These are phyloP conservation scores for Nannizziopsis arthrosporioides DNA, from an alignment of 2,329 filamentous ascomycete genomes.

Conservation along the genomic window DNA sequence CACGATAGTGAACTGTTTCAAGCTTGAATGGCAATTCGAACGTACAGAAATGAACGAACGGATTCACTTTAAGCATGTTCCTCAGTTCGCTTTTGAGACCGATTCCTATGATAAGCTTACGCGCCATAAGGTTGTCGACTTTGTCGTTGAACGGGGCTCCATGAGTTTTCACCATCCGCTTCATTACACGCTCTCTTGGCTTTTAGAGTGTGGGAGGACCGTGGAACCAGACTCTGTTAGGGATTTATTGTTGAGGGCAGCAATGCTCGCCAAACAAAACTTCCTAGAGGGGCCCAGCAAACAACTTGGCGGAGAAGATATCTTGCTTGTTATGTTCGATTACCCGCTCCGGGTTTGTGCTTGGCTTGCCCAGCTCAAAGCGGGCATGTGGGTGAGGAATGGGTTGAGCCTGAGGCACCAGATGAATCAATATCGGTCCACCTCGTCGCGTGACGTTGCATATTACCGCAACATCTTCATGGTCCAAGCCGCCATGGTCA, in stretches of 20 bases:
- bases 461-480: constrained; percentile 93
- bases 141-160: constrained; percentile 73
- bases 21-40: constrained; percentile 78
- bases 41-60: constrained; percentile 81
- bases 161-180: constrained; percentile 97
- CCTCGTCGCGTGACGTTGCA: constrained; percentile 78
- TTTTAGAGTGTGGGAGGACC: constrained; percentile 75
- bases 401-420: constrained; percentile 92
- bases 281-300: constrained; percentile 49
- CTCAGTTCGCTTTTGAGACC: constrained; percentile 67
- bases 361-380: constrained; percentile 96
- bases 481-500: constrained; percentile 76
- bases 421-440: constrained; percentile 82
- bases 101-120: constrained; percentile 33
- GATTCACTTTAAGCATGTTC: constrained; percentile 65
- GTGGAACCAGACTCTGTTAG: constrained; percentile 58
- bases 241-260: constrained; percentile 58
- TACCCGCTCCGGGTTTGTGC: constrained; percentile 86
- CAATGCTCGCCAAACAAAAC: constrained; percentile 37
- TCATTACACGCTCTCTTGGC: constrained; percentile 92
- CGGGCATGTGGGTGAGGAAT: constrained; percentile 96
- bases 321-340: constrained; percentile 79
- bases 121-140: constrained; percentile 64
- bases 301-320: constrained; percentile 53
- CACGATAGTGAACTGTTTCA: constrained; percentile 79